phyloP scores from a whole-genome alignment of 208 protist genomes.

The Trypanosoma rangeli region DNA sequence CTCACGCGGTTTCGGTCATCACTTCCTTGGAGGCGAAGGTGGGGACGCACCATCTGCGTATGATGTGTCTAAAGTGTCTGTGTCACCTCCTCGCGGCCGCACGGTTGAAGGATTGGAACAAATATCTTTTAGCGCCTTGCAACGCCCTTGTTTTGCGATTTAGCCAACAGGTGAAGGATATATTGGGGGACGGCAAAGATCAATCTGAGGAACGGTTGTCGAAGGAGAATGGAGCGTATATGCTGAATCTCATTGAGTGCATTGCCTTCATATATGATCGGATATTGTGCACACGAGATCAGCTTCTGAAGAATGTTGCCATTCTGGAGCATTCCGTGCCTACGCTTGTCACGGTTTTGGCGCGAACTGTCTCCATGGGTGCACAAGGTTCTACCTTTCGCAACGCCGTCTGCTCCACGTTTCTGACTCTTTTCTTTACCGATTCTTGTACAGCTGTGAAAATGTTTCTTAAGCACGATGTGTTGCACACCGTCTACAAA shows the following conservation, averaged over 20 bases:
- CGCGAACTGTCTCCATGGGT: slow-evolving; percentile 11
- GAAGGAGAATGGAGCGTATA: slow-evolving; percentile 27
- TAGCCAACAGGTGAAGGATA: background rate
- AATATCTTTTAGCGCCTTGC: slow-evolving; percentile 22
- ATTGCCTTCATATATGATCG: slow-evolving; percentile 22
- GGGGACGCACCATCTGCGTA: slow-evolving; percentile 41
- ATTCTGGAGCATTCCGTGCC: slow-evolving; percentile 19
- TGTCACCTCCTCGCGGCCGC: slow-evolving; percentile 37
- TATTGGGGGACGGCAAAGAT: slow-evolving; percentile 3
- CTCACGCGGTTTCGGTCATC: slow-evolving; percentile 28
- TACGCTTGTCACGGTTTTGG: slow-evolving; percentile 15
- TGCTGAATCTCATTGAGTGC: slow-evolving; percentile 26
- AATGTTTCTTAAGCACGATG: slow-evolving; percentile 26
- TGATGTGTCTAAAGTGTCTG: slow-evolving; percentile 50
- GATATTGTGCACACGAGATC: slow-evolving; percentile 5
- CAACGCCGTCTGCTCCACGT: slow-evolving; percentile 23
- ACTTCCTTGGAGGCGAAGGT: slow-evolving; percentile 42
- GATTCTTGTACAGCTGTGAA: slow-evolving; percentile 14
- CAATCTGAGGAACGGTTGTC: background rate
- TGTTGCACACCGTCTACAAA: slow-evolving; percentile 26
- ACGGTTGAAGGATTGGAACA: slow-evolving; percentile 26
- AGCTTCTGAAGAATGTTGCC: slow-evolving; percentile 5
- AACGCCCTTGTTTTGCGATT: slow-evolving; percentile 10
- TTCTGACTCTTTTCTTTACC: slow-evolving; percentile 25
- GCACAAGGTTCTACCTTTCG: slow-evolving; percentile 14